Base-by-base conservation (phyloP, 2,329 filamentous ascomycete genomes). In the Pleomassaria siparia region DNA sequence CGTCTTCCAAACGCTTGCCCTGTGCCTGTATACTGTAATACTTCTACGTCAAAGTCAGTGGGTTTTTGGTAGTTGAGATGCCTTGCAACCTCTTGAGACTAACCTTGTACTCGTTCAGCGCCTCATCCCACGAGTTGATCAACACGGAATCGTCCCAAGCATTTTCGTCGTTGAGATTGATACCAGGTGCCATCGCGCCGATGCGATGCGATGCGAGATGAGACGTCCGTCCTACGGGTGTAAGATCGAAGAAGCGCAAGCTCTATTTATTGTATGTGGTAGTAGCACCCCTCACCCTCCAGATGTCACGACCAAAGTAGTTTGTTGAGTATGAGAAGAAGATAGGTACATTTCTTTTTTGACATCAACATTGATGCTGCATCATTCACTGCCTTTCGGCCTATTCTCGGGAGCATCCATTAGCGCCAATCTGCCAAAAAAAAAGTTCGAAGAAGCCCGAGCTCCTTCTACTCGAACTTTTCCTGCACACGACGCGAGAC, bases 91-190 rank as follows among this genome's bases (percentile, higher is more conserved):
- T 15, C 8, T 45, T 41, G 22, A 32, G 24, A 46, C 50, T 8
- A 29, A 69, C 69, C 50, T 67, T 62, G 50, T 72, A 72, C 48
- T 72, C 69, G 13, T 59, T 58, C 32, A 70, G 52, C 7, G 66
- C 68, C 20, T 63, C 59, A 11, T 71, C 59, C 69, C 69, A 72
- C 2, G 62, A 64, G 33, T 64, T 51, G 33, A 66, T 56, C 47
- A 70, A 47, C 29, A 63, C 63, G 26, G 64, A 64, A 58, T 72
- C 70, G 55, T 72, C 70, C 70, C 66, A 71, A n/a, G 62, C 62
- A 47, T 66, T 59, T 36, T 52, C 52, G 49, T 69, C 63, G 29
- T 54, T 59, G 48, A 69, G 58, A 36, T 58, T 61, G 16, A 69
- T 53, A 12, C 49, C 50, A 13, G 58, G 54, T 24, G 55, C 55